Evolutionary conservation across 352 stramenopile genomes (phyloP), one percentile per base, ranked within the genome.

Genomic region (Globisporangium cystogenes): DNA sequence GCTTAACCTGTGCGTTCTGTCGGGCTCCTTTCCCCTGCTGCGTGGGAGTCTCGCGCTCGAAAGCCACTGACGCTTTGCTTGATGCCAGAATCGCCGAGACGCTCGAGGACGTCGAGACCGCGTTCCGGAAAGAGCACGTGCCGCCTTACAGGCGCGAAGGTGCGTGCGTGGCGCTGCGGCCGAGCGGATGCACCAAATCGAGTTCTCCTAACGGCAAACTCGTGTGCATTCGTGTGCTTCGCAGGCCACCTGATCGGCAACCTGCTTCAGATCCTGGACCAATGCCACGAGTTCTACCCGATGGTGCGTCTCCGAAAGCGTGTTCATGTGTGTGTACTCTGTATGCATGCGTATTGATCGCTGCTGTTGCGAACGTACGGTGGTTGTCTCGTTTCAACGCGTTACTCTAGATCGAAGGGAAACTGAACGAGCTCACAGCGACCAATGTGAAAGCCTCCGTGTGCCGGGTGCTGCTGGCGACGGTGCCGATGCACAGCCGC

Each of bases 221-320:
- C 26, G 24, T 24, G 29, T 26, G 44, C 5, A 23, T 29, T 26
- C 15, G 6, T 15, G 27, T 29, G 35, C n/a, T 20, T n/a, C 36
- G 23, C 26, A 88, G 80, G 80, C 8, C 78, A 94, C 36, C 62
- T 91, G 53, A 90, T 94, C 55, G 83, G 83, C 16, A 81, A 81
- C 54, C 43, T 94, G 24, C 60, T 92, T 39, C 79, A 82, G 21
- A 65, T 85, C n/a, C 61, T 94, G n/a, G 83, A 90, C 33, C 72
- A 91, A 43, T 81, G 86, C 37, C 78, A 89, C 41, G 81, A 92
- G 11, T 94, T 94, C 40, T 94, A 94, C 54, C 56, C 76, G 1
- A 82, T 86, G 74, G 81, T 91, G 20, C 23, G 12, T 12, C 15
- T 35, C 16, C n/a, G n/a, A n/a, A n/a, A n/a, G n/a, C n/a, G n/a